Evolutionary conservation across 495 filamentous ascomycete genomes (phyloP), one percentile per base, ranked within the genome.

Genomic region (Staphylotrichum longicolle): DNA sequence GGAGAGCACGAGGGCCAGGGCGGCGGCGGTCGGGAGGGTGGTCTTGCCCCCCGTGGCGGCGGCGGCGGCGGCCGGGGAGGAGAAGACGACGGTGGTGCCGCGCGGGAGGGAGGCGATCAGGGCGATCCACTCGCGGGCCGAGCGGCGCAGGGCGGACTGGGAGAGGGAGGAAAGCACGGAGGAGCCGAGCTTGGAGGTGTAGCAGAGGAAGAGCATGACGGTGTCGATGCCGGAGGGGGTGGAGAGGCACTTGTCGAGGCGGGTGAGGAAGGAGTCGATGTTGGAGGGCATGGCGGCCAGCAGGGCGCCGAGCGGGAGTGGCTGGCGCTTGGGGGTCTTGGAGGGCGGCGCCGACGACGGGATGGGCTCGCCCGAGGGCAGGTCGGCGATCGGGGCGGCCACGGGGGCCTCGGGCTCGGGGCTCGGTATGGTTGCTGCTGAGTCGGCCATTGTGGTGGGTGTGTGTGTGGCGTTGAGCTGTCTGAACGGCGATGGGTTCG

Each of bases 141-240:
- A 72, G 49, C 72, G 73, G 45, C 69, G 70, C 45, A 78, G 72
- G 44, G 76, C 70, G 40, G 71, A 74, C 56, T 70, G 68, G 15
- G 70, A 66, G 39, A 70, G 66, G 11, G 67, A 49, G 14, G 68
- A 65, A 60, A 82, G 76, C 52, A 78, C 60, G 0, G 75, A 63
- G 41, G 77, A 70, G n/a, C 70, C 58, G 41, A 87, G 74, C 56
- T 83, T 77, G 46, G 80, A 78, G 46, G 85, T 82, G 76, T 93
- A 91, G 65, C 86, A 85, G 63, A 87, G 70, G 57, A 85, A 81
- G 46, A 82, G 76, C 59, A 89, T 80, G 44, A 82, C 73, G 10
- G 80, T 82, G 75, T 89, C 86, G 63, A 85, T 85, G 66, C 82
- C 82, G 5, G 77, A 59, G 39, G 84, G 84, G 5, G 78, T 85